Percentiles rank a stretch among this genome's conserved stretches.
Conservation (phyloP, 176 grass and related monocot genomes). For the Pontederia paniculata region DNA sequence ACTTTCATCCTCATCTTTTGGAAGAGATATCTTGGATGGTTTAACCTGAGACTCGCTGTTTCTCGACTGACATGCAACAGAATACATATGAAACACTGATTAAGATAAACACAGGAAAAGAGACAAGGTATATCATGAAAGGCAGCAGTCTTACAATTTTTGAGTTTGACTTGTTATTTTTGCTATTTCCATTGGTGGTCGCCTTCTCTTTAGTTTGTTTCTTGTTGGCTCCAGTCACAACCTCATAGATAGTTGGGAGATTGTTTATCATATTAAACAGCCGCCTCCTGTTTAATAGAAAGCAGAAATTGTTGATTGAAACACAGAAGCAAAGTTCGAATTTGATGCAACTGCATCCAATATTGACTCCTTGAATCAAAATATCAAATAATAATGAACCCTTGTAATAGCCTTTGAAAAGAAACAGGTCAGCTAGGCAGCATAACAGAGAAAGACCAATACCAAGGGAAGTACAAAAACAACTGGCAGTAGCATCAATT, state of each 20-base stretch:
- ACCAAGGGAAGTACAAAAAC: too few species aligned
- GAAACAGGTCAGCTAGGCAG: too few species aligned
- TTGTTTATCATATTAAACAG: slow-evolving; percentile 96
- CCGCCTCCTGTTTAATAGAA: slow-evolving; percentile 40
- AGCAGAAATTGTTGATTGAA: not conserved
- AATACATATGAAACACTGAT: not conserved
- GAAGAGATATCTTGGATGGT: slow-evolving; percentile 25
- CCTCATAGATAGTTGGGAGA: slow-evolving; percentile 83
- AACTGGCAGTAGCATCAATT: too few species aligned
- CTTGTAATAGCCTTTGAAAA: too few species aligned
- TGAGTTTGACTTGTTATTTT: slow-evolving; percentile 56
- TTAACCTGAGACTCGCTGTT: not conserved
- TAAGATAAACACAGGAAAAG: not conserved
- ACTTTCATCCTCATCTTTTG: slow-evolving; percentile 64
- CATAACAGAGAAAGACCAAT: too few species aligned
- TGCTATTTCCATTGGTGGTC: slow-evolving; percentile 67
- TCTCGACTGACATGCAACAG: not conserved
- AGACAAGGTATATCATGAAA: not conserved
- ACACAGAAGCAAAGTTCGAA: too few species aligned
- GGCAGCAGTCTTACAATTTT: slow-evolving; percentile 52
- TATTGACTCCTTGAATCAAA: too few species aligned
- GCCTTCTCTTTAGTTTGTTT: slow-evolving; percentile 76
- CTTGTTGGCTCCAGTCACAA: slow-evolving; percentile 62
- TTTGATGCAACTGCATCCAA: too few species aligned
- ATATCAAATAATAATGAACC: too few species aligned